Conservation (phyloP, 2,329 filamentous ascomycete species). For the Raffaelea arxii region DNA sequence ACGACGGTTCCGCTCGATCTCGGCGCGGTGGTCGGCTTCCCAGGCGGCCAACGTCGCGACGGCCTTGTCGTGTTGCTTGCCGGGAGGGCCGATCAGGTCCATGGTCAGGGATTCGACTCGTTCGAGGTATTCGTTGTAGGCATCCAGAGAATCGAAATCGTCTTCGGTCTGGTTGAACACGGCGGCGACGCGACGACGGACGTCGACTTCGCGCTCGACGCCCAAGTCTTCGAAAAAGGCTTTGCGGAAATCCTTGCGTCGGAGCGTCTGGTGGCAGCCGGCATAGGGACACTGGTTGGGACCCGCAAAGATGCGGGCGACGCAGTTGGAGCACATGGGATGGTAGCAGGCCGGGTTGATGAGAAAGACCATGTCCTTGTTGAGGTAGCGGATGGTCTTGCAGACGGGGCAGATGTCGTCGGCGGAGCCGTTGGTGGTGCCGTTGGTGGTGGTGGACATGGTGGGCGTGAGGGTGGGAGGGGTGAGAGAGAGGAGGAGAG, state of each 20-base stretch:
- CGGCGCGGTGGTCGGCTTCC: constrained; percentile 60
- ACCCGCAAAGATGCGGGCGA: constrained; percentile 87
- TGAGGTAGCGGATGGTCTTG: constrained; percentile 93
- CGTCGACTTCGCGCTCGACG: constrained; percentile 90
- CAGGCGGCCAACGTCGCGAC: constrained; percentile 53
- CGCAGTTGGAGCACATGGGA: constrained; percentile 95
- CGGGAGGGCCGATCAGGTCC: constrained; percentile 66
- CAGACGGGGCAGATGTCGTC: constrained; percentile 87
- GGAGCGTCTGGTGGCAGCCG: constrained; percentile 76
- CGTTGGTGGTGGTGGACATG: no score
- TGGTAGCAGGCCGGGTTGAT: constrained; percentile 99
- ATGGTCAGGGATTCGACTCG: constrained; percentile 84
- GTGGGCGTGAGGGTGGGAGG: no score
- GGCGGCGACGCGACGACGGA: constrained; percentile 65
- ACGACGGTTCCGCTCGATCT: constrained; percentile 53
- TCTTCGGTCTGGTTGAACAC: constrained; percentile 85
- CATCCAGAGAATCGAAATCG: constrained; percentile 76
- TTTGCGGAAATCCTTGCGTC: constrained; percentile 72
- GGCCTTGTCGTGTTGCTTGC: constrained; percentile 37
- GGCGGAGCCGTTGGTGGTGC: constrained; percentile 11
- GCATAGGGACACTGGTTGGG: constrained; percentile 89
- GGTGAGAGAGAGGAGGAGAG: not conserved
- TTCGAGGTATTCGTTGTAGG: constrained; percentile 92
- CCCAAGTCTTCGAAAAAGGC: constrained; percentile 85
- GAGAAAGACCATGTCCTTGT: constrained; percentile 85